These are phyloP conservation scores for Phoma sp. DNA, from an alignment of 2,329 filamentous ascomycete genomes.

Conservation along the genomic window DNA sequence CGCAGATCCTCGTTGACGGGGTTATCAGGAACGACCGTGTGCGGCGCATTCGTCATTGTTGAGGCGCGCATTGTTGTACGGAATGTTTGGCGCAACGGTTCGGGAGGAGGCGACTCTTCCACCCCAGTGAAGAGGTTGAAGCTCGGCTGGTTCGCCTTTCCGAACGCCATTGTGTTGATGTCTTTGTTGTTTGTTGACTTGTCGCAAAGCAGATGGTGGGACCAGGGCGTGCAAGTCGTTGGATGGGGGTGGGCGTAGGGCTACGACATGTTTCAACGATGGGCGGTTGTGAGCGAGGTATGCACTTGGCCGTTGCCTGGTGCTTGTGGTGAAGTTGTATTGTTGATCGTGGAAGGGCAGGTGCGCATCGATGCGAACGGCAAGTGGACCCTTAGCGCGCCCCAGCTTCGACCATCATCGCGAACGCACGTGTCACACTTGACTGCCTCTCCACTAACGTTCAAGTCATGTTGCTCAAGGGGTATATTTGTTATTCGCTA, in stretches of 20 bases:
- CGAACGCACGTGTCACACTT: conserved; percentile 6
- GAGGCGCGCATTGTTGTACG: conserved; percentile 52
- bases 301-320: not conserved
- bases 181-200: conserved; percentile 26
- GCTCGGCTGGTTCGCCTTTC: conserved; percentile 51
- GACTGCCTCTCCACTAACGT: not conserved
- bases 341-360: conserved; percentile 15
- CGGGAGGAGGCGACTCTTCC: conserved; percentile 42
- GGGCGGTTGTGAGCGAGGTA: too few relatives aligned
- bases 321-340: conserved; percentile 5
- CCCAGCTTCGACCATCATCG: not conserved
- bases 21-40: conserved; percentile 49
- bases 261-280: conserved; percentile 1
- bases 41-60: conserved; percentile 49
- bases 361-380: conserved; percentile 14
- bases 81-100: conserved; percentile 52
- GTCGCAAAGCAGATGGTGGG: conserved; percentile 3
- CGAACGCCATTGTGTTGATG: conserved; percentile 33
- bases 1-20: conserved; percentile 77
- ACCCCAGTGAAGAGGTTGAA: conserved; percentile 59
- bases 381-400: conserved; percentile 14
- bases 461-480: not conserved
- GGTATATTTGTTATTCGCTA: not conserved
- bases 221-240: not conserved
- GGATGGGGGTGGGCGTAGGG: not conserved